phyloP scores from a whole-genome alignment of 768 basidiomycete species.

The Ramaria rubella region DNA sequence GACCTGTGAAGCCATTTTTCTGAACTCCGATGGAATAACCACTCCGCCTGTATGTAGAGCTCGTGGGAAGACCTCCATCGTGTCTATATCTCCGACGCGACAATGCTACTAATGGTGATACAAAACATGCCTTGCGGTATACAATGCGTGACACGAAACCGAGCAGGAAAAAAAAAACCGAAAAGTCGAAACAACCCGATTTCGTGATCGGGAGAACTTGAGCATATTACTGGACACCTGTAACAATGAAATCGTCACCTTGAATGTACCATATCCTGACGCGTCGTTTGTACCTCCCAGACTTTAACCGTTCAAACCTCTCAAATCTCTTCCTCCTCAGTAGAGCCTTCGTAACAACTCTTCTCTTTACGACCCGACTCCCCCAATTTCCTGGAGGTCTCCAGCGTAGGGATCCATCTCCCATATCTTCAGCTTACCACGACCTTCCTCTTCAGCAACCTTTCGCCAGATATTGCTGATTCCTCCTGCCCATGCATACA shows the following conservation, averaged over 20 bases:
- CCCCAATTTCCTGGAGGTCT: constrained; percentile 2
- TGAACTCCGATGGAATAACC: too few species aligned
- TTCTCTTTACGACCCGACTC: background rate
- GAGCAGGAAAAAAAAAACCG: background rate
- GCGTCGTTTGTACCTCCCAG: background rate
- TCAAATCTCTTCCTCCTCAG: background rate
- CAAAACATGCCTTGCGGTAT: background rate
- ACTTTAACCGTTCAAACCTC: too few species aligned
- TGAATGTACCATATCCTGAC: background rate
- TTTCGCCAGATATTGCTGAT: constrained; percentile 72
- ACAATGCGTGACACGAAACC: background rate
- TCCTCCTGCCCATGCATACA: constrained; percentile 88
- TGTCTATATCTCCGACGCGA: background rate
- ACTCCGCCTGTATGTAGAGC: background rate
- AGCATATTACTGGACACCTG: background rate
- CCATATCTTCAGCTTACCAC: constrained; percentile 13
- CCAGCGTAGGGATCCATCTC: constrained; percentile 3
- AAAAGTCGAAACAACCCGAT: background rate
- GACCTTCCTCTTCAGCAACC: constrained; percentile 38
- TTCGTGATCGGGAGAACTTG: background rate
- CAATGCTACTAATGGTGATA: background rate
- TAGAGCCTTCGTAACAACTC: background rate
- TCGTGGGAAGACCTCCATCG: background rate
- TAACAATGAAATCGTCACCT: background rate
- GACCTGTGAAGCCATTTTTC: too few species aligned